Percentiles rank a stretch among this genome's conserved stretches.
Evolutionary conservation across 108 stramenopile genomes (phyloP).

Genomic region (Cyclostephanos tholiformis): DNA sequence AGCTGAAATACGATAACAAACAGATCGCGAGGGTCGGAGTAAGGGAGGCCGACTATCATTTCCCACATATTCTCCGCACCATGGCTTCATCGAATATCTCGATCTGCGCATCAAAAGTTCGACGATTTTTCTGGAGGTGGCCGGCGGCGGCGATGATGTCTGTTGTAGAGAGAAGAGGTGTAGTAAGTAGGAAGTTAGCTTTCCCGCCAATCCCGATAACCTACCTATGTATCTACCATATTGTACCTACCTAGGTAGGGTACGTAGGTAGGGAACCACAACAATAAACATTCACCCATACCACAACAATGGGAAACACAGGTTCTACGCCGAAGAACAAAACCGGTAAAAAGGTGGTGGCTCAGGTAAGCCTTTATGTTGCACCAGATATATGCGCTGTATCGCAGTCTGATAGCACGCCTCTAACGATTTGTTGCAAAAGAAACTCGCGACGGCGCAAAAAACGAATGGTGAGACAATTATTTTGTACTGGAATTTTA

Average conservation of each 20-base stretch:
- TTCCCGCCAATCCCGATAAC: too few species aligned
- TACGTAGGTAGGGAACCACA: too few species aligned
- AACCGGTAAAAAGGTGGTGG: slow-evolving; percentile 63
- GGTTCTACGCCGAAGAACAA: slow-evolving; percentile 61
- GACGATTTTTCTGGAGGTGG: slow-evolving; percentile 48
- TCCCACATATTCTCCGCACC: slow-evolving; percentile 6
- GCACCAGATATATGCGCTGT: not conserved
- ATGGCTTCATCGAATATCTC: slow-evolving; percentile 38
- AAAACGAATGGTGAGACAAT: slow-evolving; percentile 38
- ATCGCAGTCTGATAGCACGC: not conserved
- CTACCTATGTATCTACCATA: too few species aligned
- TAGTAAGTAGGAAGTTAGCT: too few species aligned
- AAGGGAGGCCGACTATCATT: slow-evolving; percentile 8
- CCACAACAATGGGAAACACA: slow-evolving; percentile 79
- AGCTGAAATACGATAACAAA: slow-evolving; percentile 70
- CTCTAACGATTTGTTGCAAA: not conserved
- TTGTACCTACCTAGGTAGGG: too few species aligned
- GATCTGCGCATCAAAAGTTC: slow-evolving; percentile 55
- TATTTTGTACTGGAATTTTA: not conserved
- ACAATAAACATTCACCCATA: too few species aligned
- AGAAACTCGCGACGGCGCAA: slow-evolving; percentile 42
- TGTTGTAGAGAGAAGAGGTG: too few species aligned
- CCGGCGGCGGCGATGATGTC: too few species aligned
- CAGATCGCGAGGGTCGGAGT: slow-evolving; percentile 54
- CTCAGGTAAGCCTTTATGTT: slow-evolving; percentile 47